These are phyloP conservation scores for Capsella bursapastoris DNA, from an alignment of 345 rosid species.

Conservation along the genomic window DNA sequence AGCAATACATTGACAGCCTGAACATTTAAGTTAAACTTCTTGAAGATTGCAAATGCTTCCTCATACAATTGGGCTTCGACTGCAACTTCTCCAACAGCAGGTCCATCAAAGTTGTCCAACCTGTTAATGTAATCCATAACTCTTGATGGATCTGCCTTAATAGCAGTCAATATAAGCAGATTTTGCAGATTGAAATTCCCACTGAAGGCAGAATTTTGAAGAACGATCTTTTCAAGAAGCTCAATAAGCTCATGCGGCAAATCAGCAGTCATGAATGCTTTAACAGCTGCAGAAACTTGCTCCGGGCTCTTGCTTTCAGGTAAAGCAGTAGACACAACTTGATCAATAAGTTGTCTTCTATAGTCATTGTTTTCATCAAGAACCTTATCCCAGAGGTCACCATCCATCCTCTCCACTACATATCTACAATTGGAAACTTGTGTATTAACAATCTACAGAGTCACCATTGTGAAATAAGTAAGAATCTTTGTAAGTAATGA, in stretches of 20 bases:
- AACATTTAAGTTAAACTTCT: slow-evolving; percentile 82
- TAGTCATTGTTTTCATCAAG: slow-evolving; percentile 82
- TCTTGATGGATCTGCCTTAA: slow-evolving; percentile 95
- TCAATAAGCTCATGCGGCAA: slow-evolving; percentile 82
- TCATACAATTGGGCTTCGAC: slow-evolving; percentile 87
- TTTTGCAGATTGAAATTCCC: slow-evolving; percentile 96
- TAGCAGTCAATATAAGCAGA: slow-evolving; percentile 93
- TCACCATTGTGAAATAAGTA: slow-evolving; percentile 14
- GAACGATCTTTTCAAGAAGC: slow-evolving; percentile 94
- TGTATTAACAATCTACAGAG: slow-evolving; percentile 39
- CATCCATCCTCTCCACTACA: slow-evolving; percentile 99
- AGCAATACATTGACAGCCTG: slow-evolving; percentile 75
- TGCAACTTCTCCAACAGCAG: slow-evolving; percentile 97
- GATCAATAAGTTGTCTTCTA: slow-evolving; percentile 94
- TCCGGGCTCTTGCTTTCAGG: slow-evolving; percentile 94
- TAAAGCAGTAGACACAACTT: slow-evolving; percentile 95
- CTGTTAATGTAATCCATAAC: slow-evolving; percentile 97
- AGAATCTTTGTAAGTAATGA: slow-evolving; percentile 15
- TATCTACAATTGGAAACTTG: slow-evolving; percentile 58
- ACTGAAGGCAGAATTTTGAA: slow-evolving; percentile 98
- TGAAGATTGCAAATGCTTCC: slow-evolving; percentile 86
- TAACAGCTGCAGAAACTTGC: slow-evolving; percentile 85
- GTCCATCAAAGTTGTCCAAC: slow-evolving; percentile 97
- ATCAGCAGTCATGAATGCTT: slow-evolving; percentile 87
- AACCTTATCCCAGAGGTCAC: slow-evolving; percentile 98